Evolutionary conservation across 805 yeast species (phyloP).

Genomic region (Wickerhamiella occidentalis): DNA sequence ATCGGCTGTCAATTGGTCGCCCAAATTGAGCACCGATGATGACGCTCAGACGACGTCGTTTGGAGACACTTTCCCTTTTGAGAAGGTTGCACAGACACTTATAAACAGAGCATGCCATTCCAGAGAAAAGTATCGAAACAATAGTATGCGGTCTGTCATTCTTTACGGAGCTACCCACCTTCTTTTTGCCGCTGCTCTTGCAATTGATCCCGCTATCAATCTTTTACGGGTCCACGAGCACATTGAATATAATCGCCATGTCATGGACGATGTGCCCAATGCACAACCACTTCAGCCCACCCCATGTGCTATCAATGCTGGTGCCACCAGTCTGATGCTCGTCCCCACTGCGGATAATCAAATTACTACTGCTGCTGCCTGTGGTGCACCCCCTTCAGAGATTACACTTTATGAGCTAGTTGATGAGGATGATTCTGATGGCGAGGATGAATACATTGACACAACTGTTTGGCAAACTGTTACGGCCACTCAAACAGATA

Average conservation of each 20-base stretch:
- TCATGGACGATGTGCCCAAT: conserved; percentile 1
- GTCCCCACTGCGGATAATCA: conserved; percentile 1
- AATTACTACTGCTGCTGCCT: background rate
- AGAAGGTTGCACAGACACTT: background rate
- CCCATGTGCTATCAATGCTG: background rate
- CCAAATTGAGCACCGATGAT: background rate
- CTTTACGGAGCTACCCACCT: conserved; percentile 6
- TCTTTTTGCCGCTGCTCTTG: conserved; percentile 8
- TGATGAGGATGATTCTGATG: conserved; percentile 3
- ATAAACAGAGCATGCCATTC: background rate
- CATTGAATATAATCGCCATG: conserved; percentile 4
- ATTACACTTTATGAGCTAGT: background rate
- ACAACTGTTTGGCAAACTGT: conserved; percentile 8
- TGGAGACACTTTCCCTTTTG: background rate
- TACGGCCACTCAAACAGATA: conserved; percentile 4
- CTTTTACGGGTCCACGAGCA: conserved; percentile 6
- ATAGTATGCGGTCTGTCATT: conserved; percentile 6
- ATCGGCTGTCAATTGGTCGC: background rate
- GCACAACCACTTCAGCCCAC: conserved; percentile 3
- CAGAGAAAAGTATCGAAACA: background rate
- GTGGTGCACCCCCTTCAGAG: background rate
- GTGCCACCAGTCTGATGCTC: background rate
- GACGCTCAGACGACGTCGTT: background rate
- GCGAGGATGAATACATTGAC: background rate
- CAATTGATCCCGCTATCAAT: conserved; percentile 5